Conservation (phyloP, 441 rosid species). For the Sinapis alba region DNA sequence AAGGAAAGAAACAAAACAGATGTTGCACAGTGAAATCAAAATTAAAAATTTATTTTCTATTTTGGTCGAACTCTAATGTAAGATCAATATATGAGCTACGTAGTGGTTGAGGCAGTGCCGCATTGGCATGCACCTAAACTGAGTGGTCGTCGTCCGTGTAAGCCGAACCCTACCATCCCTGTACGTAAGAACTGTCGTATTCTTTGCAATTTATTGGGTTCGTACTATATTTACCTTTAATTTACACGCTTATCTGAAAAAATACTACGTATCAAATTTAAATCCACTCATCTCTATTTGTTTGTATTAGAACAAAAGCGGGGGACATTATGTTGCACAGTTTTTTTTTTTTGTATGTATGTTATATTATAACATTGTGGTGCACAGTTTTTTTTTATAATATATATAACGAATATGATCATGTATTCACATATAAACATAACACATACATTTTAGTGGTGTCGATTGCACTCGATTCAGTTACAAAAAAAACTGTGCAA, state of each 20-base stretch:
- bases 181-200: conserved; percentile 30
- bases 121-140: conserved; percentile 35
- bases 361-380: too few relatives aligned
- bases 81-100: conserved; percentile 16
- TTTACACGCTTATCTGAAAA: conserved; percentile 5
- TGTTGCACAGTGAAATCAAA: neutral
- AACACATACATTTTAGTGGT: too few relatives aligned
- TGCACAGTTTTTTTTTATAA: too few relatives aligned
- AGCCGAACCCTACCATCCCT: conserved; percentile 33
- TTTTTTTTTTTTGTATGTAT: too few relatives aligned
- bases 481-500: too few relatives aligned
- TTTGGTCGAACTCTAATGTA: conserved; percentile 11
- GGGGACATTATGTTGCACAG: neutral
- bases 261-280: neutral
- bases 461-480: too few relatives aligned
- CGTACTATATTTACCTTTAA: conserved; percentile 27
- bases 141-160: conserved; percentile 39
- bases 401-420: too few relatives aligned
- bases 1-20: conserved; percentile 16
- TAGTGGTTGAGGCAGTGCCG: conserved; percentile 1
- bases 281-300: conserved; percentile 3
- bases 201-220: conserved; percentile 30
- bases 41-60: neutral
- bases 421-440: too few relatives aligned
- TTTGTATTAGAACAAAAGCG: neutral